Evolutionary conservation across 345 rosid genomes (phyloP).

Genomic region (Eucalyptus pumila): DNA sequence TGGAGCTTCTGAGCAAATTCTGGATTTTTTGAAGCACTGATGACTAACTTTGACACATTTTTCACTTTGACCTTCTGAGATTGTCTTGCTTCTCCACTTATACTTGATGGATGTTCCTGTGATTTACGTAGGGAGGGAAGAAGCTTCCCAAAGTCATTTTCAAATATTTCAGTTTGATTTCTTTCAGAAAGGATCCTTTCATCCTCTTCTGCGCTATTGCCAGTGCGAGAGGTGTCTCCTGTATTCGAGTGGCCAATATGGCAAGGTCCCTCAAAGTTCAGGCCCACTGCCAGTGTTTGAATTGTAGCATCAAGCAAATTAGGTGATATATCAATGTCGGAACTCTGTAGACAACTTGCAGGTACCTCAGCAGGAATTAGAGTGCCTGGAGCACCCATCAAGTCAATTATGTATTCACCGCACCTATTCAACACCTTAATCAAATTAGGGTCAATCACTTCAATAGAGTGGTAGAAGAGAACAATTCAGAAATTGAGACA

Average conservation of each 20-base stretch:
- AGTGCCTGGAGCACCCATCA: slow-evolving; percentile 98
- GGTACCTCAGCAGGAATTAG: slow-evolving; percentile 89
- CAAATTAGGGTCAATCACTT: background rate
- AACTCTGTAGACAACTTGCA: slow-evolving; percentile 39
- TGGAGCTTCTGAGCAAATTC: slow-evolving; percentile 88
- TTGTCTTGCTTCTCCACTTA: slow-evolving; percentile 33
- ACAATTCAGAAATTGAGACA: background rate
- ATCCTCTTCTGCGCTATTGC: slow-evolving; percentile 18
- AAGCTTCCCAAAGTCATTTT: slow-evolving; percentile 57
- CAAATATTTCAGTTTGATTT: slow-evolving; percentile 45
- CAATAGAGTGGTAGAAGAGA: background rate
- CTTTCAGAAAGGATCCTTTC: slow-evolving; percentile 20
- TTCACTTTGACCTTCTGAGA: slow-evolving; percentile 77
- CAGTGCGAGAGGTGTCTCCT: slow-evolving; percentile 16
- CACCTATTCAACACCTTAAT: slow-evolving; percentile 3
- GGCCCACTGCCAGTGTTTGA: slow-evolving; percentile 12
- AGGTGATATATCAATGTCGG: slow-evolving; percentile 32
- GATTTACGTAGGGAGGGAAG: slow-evolving; percentile 26
- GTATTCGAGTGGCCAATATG: slow-evolving; percentile 6
- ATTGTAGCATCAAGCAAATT: slow-evolving; percentile 20
- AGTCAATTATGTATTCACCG: slow-evolving; percentile 90
- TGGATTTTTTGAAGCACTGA: slow-evolving; percentile 87
- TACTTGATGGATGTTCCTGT: slow-evolving; percentile 23
- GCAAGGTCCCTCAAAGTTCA: slow-evolving; percentile 2
- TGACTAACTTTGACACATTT: slow-evolving; percentile 78